Percentiles rank a stretch among this genome's conserved stretches.
Conservation (phyloP, 2,329 filamentous ascomycete species). For the Phaeosphaeria sp. region DNA sequence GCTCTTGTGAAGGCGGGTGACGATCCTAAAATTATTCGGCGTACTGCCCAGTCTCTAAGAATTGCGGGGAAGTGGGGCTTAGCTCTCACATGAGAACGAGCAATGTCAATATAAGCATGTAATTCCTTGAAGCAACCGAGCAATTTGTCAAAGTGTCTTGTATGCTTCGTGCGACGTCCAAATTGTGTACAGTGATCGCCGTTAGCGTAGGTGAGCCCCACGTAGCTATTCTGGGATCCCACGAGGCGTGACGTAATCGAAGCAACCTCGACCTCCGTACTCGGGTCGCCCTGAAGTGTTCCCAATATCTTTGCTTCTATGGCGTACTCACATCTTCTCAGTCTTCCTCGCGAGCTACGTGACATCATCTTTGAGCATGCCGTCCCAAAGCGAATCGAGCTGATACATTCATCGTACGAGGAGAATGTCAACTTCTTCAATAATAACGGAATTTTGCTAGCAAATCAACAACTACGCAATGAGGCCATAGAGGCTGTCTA, state of each 20-base stretch:
- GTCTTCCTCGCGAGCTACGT: slow-evolving; percentile 1
- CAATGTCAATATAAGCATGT: neutral
- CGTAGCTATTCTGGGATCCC: neutral
- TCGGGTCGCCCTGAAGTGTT: no score
- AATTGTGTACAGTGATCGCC: neutral
- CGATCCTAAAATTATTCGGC: neutral
- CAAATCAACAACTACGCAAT: neutral
- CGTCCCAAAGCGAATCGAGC: neutral
- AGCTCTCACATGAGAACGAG: neutral
- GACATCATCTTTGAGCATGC: neutral
- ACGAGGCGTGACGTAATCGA: neutral
- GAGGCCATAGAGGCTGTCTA: slow-evolving; percentile 1
- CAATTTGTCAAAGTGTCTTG: neutral
- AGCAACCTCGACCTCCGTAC: neutral
- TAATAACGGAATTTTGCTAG: slow-evolving; percentile 1
- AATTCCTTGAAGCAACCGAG: neutral
- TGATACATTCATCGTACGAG: neutral
- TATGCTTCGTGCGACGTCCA: neutral
- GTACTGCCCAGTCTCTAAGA: neutral
- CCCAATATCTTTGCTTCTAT: neutral
- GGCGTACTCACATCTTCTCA: neutral
- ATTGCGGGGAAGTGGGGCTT: slow-evolving; percentile 1
- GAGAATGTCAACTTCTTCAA: neutral
- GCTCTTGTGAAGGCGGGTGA: neutral
- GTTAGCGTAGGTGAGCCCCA: neutral